phyloP scores from a whole-genome alignment of 768 basidiomycete species.

The Russula lepida region DNA sequence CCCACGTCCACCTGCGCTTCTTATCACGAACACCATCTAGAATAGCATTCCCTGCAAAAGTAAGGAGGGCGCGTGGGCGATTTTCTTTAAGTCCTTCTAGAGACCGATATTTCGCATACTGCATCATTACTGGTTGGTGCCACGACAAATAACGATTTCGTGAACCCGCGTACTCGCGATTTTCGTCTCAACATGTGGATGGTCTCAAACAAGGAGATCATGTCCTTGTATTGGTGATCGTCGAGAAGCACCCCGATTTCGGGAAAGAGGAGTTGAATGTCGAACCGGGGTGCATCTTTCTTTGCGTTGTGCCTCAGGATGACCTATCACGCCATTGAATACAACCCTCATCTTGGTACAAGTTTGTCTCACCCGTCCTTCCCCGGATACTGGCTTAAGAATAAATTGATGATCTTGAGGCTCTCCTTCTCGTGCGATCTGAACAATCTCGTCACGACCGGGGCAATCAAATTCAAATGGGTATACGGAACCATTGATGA shows the following conservation, averaged over 20 bases:
- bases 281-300: constrained; percentile 71
- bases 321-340: constrained; percentile 40
- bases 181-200: constrained; percentile 91
- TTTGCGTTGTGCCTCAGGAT: constrained; percentile 75
- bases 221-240: constrained; percentile 89
- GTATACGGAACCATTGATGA: constrained; percentile 49
- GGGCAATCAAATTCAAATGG: background rate
- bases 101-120: constrained; percentile 81
- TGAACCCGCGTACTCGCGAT: constrained; percentile 46
- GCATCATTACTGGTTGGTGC: constrained; percentile 10
- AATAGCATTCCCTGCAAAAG: constrained; percentile 76
- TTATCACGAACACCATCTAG: constrained; percentile 75
- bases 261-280: constrained; percentile 81
- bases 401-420: constrained; percentile 78
- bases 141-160: constrained; percentile 16
- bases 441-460: constrained; percentile 1
- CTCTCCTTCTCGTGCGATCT: constrained; percentile 47
- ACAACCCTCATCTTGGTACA: background rate
- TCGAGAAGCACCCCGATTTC: constrained; percentile 91
- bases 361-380: constrained; percentile 62
- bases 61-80: constrained; percentile 57
- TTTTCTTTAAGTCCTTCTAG: constrained; percentile 53
- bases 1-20: constrained; percentile 85
- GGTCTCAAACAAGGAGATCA: constrained; percentile 88
- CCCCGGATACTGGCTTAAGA: constrained; percentile 89